phyloP scores from a whole-genome alignment of 108 stramenopile genomes.

The Aurantiochytrium sp. region DNA sequence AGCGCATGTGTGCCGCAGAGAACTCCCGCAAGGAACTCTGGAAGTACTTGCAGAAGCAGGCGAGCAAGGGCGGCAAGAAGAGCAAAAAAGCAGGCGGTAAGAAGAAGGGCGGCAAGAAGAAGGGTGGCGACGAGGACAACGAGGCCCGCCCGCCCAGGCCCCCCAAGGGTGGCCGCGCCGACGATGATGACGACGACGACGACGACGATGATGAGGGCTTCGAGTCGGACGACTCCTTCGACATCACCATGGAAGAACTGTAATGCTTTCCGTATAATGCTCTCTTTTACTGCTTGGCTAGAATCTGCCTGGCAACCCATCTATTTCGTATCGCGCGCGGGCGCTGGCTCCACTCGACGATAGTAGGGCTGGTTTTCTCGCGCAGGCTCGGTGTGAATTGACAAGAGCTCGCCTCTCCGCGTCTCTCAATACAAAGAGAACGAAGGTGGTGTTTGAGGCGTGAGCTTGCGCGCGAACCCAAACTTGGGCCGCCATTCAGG shows the following conservation, averaged over 20 bases:
- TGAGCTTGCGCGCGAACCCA: too few species aligned
- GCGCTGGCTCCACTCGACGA: too few species aligned
- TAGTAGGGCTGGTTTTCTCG: too few species aligned
- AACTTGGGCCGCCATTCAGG: too few species aligned
- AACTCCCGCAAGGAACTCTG: neutral
- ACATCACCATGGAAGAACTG: constrained; percentile 30
- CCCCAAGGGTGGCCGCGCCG: neutral
- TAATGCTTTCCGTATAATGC: too few species aligned
- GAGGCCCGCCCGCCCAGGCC: neutral
- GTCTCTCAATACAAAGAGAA: too few species aligned
- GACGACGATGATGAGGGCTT: neutral
- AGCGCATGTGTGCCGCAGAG: neutral
- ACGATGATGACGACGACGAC: neutral
- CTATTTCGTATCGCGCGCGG: too few species aligned
- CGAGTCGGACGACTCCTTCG: constrained; percentile 13
- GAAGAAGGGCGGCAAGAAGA: neutral
- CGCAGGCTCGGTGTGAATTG: too few species aligned
- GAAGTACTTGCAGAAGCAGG: constrained; percentile 25
- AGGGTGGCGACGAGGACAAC: neutral
- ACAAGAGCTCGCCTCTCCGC: too few species aligned
- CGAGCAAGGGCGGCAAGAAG: constrained; percentile 22
- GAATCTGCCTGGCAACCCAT: too few species aligned
- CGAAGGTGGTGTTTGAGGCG: too few species aligned
- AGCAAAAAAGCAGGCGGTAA: neutral
- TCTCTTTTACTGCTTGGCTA: too few species aligned